These are phyloP conservation scores for Borealophlyctis nickersoniae DNA, from an alignment of 192 early-diverging fungal genomes.

Conservation along the genomic window DNA sequence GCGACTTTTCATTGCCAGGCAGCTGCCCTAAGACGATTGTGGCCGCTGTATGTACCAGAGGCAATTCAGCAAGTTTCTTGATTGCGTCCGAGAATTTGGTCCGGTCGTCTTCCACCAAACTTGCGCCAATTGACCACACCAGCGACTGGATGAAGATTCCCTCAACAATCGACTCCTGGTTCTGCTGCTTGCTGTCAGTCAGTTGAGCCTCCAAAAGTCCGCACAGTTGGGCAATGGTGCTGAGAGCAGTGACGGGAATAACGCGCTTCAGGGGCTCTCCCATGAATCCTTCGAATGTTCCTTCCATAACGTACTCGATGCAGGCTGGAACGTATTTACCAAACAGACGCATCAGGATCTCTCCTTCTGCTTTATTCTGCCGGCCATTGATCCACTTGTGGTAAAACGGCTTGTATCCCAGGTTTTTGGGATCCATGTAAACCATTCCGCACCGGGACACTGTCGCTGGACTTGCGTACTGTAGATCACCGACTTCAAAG, in stretches of 20 bases:
- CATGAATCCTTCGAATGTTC: slow-evolving; percentile 51
- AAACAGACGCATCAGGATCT: slow-evolving; percentile 45
- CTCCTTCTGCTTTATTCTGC: slow-evolving; percentile 48
- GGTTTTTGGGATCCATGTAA: slow-evolving; percentile 63
- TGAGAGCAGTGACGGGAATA: slow-evolving; percentile 51
- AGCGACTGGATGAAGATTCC: slow-evolving; percentile 55
- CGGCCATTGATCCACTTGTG: slow-evolving; percentile 50
- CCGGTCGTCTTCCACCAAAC: slow-evolving; percentile 53
- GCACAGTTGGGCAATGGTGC: slow-evolving; percentile 54
- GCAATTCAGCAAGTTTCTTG: slow-evolving; percentile 57
- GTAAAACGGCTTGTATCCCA: slow-evolving; percentile 55
- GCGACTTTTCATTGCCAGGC: slow-evolving; percentile 52
- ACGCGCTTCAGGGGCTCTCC: slow-evolving; percentile 51
- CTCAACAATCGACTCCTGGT: slow-evolving; percentile 47
- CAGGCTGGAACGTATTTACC: slow-evolving; percentile 46
- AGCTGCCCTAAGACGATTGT: slow-evolving; percentile 48
- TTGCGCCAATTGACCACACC: slow-evolving; percentile 57
- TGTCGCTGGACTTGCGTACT: slow-evolving; percentile 61
- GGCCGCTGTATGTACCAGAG: slow-evolving; percentile 47
- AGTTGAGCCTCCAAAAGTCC: slow-evolving; percentile 51
- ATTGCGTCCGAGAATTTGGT: slow-evolving; percentile 55
- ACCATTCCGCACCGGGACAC: slow-evolving; percentile 64
- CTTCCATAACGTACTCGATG: slow-evolving; percentile 55
- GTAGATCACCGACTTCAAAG: slow-evolving; percentile 62
- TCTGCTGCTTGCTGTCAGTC: slow-evolving; percentile 40